Evolutionary conservation across 208 protist species (phyloP).

Genomic region (Leishmania tropica): DNA sequence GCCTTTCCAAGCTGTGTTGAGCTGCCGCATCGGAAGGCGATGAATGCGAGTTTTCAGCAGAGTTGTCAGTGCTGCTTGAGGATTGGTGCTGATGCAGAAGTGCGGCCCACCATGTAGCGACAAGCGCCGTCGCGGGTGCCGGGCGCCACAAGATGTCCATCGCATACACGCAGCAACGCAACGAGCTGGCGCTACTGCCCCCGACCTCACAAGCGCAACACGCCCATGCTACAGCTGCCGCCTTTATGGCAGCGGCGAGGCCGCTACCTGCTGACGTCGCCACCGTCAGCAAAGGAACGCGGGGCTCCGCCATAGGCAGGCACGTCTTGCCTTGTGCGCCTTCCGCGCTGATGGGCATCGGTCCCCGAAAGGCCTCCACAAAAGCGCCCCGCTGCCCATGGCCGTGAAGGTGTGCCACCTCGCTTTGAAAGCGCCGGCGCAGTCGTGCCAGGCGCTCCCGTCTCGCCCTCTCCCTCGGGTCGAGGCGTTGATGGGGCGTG

Average conservation of each 20-base stretch:
- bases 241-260: slow-evolving; percentile 14
- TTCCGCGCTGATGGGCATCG: neutral
- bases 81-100: neutral
- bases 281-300: slow-evolving; percentile 4
- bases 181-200: neutral
- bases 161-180: neutral
- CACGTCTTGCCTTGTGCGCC: neutral
- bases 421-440: neutral
- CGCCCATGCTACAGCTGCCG: slow-evolving; percentile 17
- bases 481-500: neutral
- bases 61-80: no score
- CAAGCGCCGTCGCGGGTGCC: slow-evolving; percentile 9
- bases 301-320: neutral
- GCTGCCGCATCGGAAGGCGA: neutral
- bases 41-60: neutral
- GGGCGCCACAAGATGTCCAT: slow-evolving; percentile 15
- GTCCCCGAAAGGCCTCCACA: neutral
- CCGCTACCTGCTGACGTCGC: slow-evolving; percentile 7
- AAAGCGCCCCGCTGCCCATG: neutral
- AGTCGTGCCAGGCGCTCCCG: neutral
- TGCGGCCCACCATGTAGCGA: slow-evolving; percentile 5
- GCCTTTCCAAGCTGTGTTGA: neutral
- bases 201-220: neutral
- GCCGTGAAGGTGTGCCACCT: slow-evolving; percentile 9
- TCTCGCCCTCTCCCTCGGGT: neutral